A percentile compares a stretch with the other conserved stretches of the same genome.
Evolutionary conservation across 2,329 filamentous ascomycete species (phyloP).

Genomic region (Cladorrhinum sp.): DNA sequence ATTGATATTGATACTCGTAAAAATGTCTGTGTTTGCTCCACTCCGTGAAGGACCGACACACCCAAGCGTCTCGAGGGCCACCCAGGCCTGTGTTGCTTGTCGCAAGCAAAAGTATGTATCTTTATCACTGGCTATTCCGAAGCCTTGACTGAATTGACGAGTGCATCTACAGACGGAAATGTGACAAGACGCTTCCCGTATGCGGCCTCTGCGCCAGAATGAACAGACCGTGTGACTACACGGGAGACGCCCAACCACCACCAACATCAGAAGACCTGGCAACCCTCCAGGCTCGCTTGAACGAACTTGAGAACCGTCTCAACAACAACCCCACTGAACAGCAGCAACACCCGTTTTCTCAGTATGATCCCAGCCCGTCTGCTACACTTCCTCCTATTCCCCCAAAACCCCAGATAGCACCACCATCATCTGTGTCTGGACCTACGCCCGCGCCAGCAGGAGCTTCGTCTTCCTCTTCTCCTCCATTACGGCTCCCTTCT

Average conservation of each 20-base stretch:
- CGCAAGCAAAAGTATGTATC: constrained; percentile 40
- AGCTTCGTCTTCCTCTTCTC: too few relatives aligned
- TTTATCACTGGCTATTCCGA: background rate
- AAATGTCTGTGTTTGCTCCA: background rate
- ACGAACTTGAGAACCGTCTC: constrained; percentile 38
- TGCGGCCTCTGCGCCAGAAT: constrained; percentile 47
- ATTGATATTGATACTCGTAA: background rate
- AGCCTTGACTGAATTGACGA: background rate
- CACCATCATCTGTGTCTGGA: background rate
- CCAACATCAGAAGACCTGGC: constrained; percentile 41
- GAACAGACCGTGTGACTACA: constrained; percentile 41
- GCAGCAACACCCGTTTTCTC: background rate
- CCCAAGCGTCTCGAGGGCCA: constrained; percentile 11
- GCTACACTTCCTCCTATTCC: background rate
- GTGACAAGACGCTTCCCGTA: constrained; percentile 47
- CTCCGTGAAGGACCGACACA: background rate
- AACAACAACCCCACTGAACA: background rate
- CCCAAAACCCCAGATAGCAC: background rate
- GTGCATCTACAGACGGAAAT: constrained; percentile 37
- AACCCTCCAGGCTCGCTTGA: constrained; percentile 36
- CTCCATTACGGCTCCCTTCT: constrained; percentile 22
- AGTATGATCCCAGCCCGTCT: background rate
- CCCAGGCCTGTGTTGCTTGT: constrained; percentile 27
- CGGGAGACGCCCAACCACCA: constrained; percentile 32
- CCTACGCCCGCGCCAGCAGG: background rate